Base-by-base conservation (phyloP, 2,329 filamentous ascomycete species). In the Venturia asperata region DNA sequence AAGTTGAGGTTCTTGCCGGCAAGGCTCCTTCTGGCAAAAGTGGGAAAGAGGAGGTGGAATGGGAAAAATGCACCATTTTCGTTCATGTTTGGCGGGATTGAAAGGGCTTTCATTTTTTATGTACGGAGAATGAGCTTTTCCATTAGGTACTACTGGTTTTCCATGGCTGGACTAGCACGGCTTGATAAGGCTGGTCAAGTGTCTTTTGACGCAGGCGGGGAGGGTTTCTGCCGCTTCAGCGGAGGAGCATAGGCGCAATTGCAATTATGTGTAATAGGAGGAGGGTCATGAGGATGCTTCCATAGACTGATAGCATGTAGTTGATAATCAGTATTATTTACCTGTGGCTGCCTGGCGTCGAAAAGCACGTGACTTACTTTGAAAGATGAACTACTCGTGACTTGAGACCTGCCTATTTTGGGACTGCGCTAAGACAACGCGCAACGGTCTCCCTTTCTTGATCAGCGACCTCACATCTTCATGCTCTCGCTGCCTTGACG, bases 51-150 rank as follows among this genome's bases (percentile, higher is more conserved):
- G 84, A 87, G 67, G 83, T 88, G 43, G 91, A 94, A 73, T 79
- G 92, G 68, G 92, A 97, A 78, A 88, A 88, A 70, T 82, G 92
- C 66, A 91, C 86, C 1, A 80, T 94, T 37, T 89, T 89, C 76
- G 83, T 88, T 67, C 88, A 94, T 75, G 76, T 95, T 70, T 76
- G 85, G 74, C 83, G 77, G 75, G 73, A 73, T 62, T 82, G 74
- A 65, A 13, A 5, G 17, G 42, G 9, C 15, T 24, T 6, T 42
- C 19, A 15, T n/a, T 24, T 34, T 34, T n/a, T 34, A 3, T n/a
- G 9, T 9, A 17, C 47, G 52, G 24, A 15, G 52, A 7, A 19
- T 37, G 52, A 34, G 30, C 19, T 37, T 56, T 37, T 58, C 6
- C 52, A n/a, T 11, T 58, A 37, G 21, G 7, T n/a, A 37, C 37